These are phyloP conservation scores for Bothriochloa decipiens DNA, from an alignment of 176 grass and related monocot species.

Conservation along the genomic window DNA sequence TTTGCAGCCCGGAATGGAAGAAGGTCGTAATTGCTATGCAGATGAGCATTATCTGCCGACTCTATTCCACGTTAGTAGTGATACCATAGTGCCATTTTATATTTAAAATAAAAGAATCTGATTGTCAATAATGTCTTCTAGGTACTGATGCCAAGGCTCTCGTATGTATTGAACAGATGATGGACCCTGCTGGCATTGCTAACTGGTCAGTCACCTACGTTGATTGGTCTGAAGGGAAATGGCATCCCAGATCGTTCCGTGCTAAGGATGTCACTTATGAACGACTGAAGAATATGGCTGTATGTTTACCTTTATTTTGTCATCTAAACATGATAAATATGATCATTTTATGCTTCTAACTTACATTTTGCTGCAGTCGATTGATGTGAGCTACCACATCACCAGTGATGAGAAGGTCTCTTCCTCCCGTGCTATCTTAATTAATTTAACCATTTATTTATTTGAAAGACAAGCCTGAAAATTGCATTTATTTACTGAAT, in stretches of 20 bases:
- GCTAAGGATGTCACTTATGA: constrained; percentile 79
- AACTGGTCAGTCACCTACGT: constrained; percentile 91
- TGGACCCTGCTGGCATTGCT: constrained; percentile 79
- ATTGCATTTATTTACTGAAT: not conserved
- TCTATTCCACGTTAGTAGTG: constrained; percentile 59
- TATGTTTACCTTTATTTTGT: constrained; percentile 23
- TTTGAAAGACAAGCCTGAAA: not conserved
- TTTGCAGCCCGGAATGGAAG: constrained; percentile 73
- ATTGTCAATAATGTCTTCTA: not conserved
- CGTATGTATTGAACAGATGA: constrained; percentile 53
- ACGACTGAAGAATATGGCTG: constrained; percentile 82
- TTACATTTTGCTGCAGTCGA: constrained; percentile 56
- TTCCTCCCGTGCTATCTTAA: not conserved
- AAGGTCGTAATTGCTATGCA: constrained; percentile 88
- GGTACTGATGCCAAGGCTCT: not conserved
- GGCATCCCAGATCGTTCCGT: constrained; percentile 85
- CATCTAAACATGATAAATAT: constrained; percentile 7
- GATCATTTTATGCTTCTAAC: not conserved
- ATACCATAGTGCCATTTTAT: not conserved
- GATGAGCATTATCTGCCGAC: constrained; percentile 93
- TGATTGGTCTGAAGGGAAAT: constrained; percentile 93
- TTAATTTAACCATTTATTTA: not conserved
- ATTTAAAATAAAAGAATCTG: not conserved
- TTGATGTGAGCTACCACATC: constrained; percentile 73
- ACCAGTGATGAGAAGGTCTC: constrained; percentile 78